phyloP scores from a whole-genome alignment of 768 basidiomycete genomes.

The Cystobasidium ongulense region DNA sequence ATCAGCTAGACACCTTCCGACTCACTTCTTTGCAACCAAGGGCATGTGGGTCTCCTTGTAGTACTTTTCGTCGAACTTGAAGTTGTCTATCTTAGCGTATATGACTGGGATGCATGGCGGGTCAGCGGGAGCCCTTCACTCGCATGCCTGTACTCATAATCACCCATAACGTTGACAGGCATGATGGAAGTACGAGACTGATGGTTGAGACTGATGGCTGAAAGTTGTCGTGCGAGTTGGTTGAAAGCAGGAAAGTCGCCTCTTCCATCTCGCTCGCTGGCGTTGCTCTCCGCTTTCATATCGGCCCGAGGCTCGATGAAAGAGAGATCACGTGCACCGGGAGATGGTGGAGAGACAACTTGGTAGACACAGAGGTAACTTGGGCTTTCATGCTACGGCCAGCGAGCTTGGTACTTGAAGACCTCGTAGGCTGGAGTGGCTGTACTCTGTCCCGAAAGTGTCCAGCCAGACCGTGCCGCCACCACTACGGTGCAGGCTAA shows the following conservation, averaged over 20 bases:
- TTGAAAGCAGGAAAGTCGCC: not conserved
- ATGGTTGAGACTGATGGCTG: not conserved
- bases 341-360: too few relatives aligned
- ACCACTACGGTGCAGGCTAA: too few relatives aligned
- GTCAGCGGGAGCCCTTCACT: too few relatives aligned
- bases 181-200: not conserved
- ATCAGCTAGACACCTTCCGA: not conserved
- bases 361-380: too few relatives aligned
- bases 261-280: not conserved
- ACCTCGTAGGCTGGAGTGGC: too few relatives aligned
- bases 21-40: not conserved
- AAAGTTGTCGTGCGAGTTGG: not conserved
- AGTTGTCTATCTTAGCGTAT: not conserved
- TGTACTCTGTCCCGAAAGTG: too few relatives aligned
- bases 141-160: too few relatives aligned
- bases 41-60: slow-evolving; percentile 1
- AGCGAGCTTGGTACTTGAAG: too few relatives aligned
- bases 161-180: not conserved
- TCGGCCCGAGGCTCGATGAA: not conserved
- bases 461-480: too few relatives aligned
- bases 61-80: not conserved
- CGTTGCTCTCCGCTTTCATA: not conserved
- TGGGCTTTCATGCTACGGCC: too few relatives aligned
- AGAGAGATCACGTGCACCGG: too few relatives aligned
- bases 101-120: not conserved